Evolutionary conservation across 2,329 filamentous ascomycete genomes (phyloP).

Genomic region (Cladosporium sp.): DNA sequence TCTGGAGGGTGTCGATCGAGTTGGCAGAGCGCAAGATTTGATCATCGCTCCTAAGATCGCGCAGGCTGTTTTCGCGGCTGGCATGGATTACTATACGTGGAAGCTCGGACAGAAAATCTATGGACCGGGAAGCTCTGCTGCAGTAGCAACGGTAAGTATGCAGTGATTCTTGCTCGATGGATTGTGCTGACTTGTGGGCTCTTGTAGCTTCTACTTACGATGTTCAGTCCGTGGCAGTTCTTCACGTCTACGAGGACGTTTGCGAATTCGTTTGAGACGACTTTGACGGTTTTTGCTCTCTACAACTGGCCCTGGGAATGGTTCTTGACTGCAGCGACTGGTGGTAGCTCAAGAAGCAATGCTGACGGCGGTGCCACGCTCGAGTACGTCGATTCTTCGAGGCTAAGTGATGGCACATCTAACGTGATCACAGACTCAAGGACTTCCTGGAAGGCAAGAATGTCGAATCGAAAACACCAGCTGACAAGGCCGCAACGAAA

Average conservation of each 20-base stretch:
- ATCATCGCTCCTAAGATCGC: conserved; percentile 67
- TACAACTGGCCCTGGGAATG: conserved; percentile 79
- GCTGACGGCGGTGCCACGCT: not conserved
- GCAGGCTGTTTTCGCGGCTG: conserved; percentile 72
- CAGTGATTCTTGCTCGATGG: not conserved
- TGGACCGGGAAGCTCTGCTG: conserved; percentile 57
- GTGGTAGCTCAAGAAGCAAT: not conserved
- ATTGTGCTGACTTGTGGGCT: not conserved
- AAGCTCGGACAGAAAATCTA: conserved; percentile 70
- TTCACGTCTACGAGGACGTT: conserved; percentile 90
- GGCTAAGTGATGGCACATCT: not conserved
- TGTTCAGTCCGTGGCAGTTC: conserved; percentile 89
- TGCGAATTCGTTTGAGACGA: conserved; percentile 91
- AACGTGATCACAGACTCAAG: not conserved
- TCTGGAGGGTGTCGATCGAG: conserved; percentile 50
- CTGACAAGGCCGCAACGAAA: not conserved
- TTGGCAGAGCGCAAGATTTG: conserved; percentile 60
- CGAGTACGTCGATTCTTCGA: not conserved
- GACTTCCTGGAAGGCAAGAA: conserved; percentile 11
- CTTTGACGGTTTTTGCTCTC: conserved; percentile 73
- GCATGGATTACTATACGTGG: conserved; percentile 84
- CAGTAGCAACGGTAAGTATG: conserved; percentile 56
- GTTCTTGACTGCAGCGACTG: conserved; percentile 17
- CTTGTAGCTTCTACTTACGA: conserved; percentile 61
- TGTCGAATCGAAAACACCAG: not conserved